Conservation (phyloP, 345 rosid species). For the Turritis glabra region DNA sequence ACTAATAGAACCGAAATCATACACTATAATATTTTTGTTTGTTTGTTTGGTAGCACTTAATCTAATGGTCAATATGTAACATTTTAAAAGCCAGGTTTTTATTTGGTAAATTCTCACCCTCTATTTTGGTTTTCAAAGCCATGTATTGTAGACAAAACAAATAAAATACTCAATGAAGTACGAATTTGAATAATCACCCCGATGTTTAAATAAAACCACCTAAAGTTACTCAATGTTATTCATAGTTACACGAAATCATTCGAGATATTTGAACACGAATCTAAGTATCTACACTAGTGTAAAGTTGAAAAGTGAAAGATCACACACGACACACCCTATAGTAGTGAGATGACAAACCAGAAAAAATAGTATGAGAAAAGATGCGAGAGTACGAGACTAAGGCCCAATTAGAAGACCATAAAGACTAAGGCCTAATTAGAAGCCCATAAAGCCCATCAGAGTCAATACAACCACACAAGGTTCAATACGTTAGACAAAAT, state of each 20-base stretch:
- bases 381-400: neutral
- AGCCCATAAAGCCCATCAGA: conserved; percentile 4
- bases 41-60: neutral
- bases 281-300: neutral
- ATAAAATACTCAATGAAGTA: neutral
- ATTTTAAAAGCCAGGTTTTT: neutral
- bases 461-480: neutral
- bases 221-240: neutral
- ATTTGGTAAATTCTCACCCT: too few relatives aligned
- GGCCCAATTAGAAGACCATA: conserved; percentile 6
- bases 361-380: neutral
- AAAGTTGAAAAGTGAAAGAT: neutral
- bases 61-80: neutral
- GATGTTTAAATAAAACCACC: too few relatives aligned
- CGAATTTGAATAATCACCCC: neutral
- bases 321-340: neutral
- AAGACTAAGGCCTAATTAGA: neutral
- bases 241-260: too few relatives aligned
- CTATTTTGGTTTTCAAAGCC: neutral
- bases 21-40: neutral
- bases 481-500: neutral
- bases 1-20: neutral
- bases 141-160: too few relatives aligned
- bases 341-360: neutral
- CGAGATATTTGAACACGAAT: neutral